A percentile compares a stretch with the other conserved stretches of the same genome.
Evolutionary conservation across 495 filamentous ascomycete species (phyloP).

Genomic region (Podospora australis): DNA sequence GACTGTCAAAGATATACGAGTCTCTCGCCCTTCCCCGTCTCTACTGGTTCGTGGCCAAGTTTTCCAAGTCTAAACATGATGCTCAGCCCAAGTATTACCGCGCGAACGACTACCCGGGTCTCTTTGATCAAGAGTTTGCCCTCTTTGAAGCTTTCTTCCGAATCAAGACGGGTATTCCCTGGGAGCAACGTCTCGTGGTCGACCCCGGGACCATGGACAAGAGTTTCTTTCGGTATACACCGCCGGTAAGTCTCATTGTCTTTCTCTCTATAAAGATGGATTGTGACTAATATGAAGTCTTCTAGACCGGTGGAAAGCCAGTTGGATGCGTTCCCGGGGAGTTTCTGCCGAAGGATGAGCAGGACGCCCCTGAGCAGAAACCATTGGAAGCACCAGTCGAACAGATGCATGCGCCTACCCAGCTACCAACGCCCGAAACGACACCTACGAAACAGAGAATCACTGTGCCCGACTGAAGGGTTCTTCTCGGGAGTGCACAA

Average conservation of each 20-base stretch:
- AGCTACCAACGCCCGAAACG: too few species aligned
- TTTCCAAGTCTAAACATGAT: neutral
- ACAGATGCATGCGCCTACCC: too few species aligned
- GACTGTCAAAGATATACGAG: neutral
- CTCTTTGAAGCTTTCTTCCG: neutral
- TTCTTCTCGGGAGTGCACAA: too few species aligned
- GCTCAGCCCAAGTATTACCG: conserved; percentile 1
- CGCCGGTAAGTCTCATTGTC: neutral
- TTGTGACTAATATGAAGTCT: neutral
- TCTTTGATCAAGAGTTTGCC: neutral
- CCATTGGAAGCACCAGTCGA: too few species aligned
- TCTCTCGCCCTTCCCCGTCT: neutral
- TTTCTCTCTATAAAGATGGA: neutral
- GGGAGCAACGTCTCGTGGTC: neutral
- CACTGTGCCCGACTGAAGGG: too few species aligned
- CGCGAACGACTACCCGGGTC: neutral
- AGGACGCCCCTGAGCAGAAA: too few species aligned
- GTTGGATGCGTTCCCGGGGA: neutral
- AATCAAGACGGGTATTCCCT: neutral
- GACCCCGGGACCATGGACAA: too few species aligned
- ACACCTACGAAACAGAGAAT: too few species aligned
- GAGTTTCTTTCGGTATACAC: neutral
- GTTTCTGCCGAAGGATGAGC: neutral
- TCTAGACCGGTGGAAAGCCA: neutral
- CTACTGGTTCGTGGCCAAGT: conserved; percentile 1